Base-by-base conservation (phyloP, 805 yeast genomes). In the Schwanniomyces vanrijiae region DNA sequence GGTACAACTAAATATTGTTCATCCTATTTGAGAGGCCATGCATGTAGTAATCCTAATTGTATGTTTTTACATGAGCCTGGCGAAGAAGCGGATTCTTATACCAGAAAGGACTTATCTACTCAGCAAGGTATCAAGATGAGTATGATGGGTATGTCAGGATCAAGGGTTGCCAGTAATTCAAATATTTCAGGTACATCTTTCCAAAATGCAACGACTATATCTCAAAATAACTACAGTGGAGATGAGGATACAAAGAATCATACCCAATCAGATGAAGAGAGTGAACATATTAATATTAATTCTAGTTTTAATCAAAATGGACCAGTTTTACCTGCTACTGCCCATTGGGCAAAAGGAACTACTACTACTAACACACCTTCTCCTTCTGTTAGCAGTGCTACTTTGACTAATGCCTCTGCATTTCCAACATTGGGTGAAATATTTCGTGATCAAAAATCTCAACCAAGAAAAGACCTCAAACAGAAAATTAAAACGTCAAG, bases 1-100 rank as follows among this genome's bases (percentile, higher is more conserved):
- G 99, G 99, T 63, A 94, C 99, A 4, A 94, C 99, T 10, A 94
- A 94, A 68, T 94, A 94, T 72, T 94, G 99, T 66, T 89, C 96
- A n/a, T 86, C 96, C 3, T 94, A 94, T 63, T 73, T 94, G 53
- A 80, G 97, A 56, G 97, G 97, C 31, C 95, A 89, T 64, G 86
- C 94, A 8, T 94, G 99, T 71, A 99, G 96, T 49, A 94, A 94
- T 68, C 98, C 98, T 52, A 90, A 90, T 62, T 94, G 99, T 77
- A 94, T 94, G 99, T 94, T 94, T 61, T 77, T 94, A 59, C 99
- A 94, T 66, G 99, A 94, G 68, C 99, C 99, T 5, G 99, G 99
- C 49, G 99, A 94, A 73, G 99, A 94, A 66, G 98, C 98, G 1
- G 99, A 94, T 60, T 87, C 96, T 9, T 92, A 88, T 69, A 89